Evolutionary conservation across 164 flowering plant species (phyloP).

Genomic region (Vitis labrusca): DNA sequence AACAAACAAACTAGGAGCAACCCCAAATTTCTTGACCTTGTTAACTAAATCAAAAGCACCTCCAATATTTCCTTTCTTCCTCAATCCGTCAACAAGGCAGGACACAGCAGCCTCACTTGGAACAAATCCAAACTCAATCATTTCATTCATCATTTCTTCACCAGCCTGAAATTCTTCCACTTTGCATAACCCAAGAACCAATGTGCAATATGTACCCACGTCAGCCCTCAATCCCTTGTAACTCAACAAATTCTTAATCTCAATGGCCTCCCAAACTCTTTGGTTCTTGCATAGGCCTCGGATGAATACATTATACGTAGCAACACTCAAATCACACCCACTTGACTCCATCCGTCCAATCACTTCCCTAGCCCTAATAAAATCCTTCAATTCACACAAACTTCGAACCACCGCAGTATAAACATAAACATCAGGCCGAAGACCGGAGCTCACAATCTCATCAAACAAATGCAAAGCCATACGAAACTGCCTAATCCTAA

Average conservation of each 20-base stretch:
- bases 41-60: conserved; percentile 63
- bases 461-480: conserved; percentile 55
- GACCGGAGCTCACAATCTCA: conserved; percentile 38
- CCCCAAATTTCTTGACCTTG: conserved; percentile 38
- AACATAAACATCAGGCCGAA: conserved; percentile 54
- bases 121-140: conserved; percentile 60
- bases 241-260: conserved; percentile 52
- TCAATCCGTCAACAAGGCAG: conserved; percentile 63
- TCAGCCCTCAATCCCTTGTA: conserved; percentile 61
- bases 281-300: conserved; percentile 66
- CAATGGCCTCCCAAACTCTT: conserved; percentile 61
- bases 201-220: conserved; percentile 68
- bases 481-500: conserved; percentile 48
- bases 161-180: conserved; percentile 46
- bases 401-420: conserved; percentile 52
- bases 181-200: conserved; percentile 71
- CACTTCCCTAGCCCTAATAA: conserved; percentile 46
- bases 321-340: conserved; percentile 50
- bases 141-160: conserved; percentile 50
- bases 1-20: conserved; percentile 62
- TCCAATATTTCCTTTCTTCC: conserved; percentile 49
- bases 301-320: conserved; percentile 70
- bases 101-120: conserved; percentile 82
- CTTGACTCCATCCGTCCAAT: conserved; percentile 44
- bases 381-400: conserved; percentile 69